Conservation (phyloP, 2,329 filamentous ascomycete species). For the Xylariales sp. region DNA sequence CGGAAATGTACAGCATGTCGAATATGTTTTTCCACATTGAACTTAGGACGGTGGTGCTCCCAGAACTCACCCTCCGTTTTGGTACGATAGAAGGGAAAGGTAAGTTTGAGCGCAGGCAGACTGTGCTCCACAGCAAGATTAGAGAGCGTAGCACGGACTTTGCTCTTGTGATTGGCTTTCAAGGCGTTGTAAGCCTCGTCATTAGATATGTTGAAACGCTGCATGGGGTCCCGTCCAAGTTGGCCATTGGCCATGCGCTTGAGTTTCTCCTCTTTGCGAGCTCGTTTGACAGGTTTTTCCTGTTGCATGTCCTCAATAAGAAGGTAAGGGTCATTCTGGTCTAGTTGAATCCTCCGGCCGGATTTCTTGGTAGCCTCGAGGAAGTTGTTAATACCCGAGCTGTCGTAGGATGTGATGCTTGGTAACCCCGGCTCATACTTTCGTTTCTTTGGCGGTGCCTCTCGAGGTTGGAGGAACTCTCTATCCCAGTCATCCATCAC, state of each 20-base stretch:
- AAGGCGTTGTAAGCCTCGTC: conserved; percentile 93
- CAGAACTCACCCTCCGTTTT: conserved; percentile 71
- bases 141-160: conserved; percentile 86
- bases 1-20: conserved; percentile 22
- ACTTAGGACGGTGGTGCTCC: conserved; percentile 59
- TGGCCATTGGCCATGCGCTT: conserved; percentile 66
- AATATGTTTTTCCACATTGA: conserved; percentile 59
- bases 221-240: conserved; percentile 66
- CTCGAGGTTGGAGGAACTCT: conserved; percentile 47
- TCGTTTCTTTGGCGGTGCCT: conserved; percentile 60
- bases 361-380: conserved; percentile 67
- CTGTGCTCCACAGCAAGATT: conserved; percentile 93
- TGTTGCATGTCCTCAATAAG: conserved; percentile 74
- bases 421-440: conserved; percentile 55
- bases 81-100: conserved; percentile 95
- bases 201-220: conserved; percentile 93
- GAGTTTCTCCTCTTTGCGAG: conserved; percentile 50
- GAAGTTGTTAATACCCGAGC: conserved; percentile 77
- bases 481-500: conserved; percentile 61
- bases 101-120: conserved; percentile 82
- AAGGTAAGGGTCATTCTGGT: conserved; percentile 83
- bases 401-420: conserved; percentile 52
- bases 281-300: conserved; percentile 58
- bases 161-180: conserved; percentile 95
- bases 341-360: conserved; percentile 74